These are phyloP conservation scores for Aspergillus sp. DNA, from an alignment of 2,329 filamentous ascomycete species.

Conservation along the genomic window DNA sequence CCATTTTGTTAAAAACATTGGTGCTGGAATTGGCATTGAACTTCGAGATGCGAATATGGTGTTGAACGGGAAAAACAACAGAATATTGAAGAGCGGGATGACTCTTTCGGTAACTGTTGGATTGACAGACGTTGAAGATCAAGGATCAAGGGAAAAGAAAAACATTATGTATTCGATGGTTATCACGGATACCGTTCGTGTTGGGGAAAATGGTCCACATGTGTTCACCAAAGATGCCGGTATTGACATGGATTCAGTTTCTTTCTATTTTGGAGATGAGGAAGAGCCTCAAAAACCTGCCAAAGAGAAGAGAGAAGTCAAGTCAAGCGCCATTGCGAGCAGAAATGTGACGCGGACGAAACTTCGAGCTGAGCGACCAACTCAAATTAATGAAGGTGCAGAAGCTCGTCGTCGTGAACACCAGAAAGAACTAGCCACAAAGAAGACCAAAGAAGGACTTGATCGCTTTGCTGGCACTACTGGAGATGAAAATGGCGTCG, in stretches of 20 bases:
- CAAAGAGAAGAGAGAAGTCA: conserved; percentile 75
- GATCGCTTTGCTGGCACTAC: conserved; percentile 82
- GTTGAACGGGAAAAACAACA: conserved; percentile 79
- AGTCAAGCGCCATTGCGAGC: conserved; percentile 80
- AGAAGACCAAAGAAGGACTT: conserved; percentile 86
- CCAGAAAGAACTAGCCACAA: conserved; percentile 80
- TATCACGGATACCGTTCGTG: conserved; percentile 88
- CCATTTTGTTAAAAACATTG: conserved; percentile 88
- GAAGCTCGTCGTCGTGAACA: conserved; percentile 84
- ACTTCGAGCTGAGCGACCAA: conserved; percentile 82
- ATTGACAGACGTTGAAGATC: conserved; percentile 83
- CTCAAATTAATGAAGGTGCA: conserved; percentile 82
- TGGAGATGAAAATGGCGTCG: conserved; percentile 78
- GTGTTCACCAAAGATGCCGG: conserved; percentile 93
- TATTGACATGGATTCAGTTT: conserved; percentile 86
- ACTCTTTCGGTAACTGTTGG: conserved; percentile 87
- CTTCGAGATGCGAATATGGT: conserved; percentile 77
- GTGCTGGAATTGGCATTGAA: conserved; percentile 89
- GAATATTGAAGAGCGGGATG: conserved; percentile 91
- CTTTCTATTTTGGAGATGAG: conserved; percentile 98
- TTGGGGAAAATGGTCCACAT: conserved; percentile 62
- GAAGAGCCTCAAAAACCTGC: conserved; percentile 74
- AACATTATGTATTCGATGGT: conserved; percentile 85
- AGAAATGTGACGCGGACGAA: conserved; percentile 95
- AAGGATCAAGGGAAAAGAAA: conserved; percentile 81